Evolutionary conservation across 1,139 yeast genomes (phyloP), one percentile per base, ranked within the genome.

Genomic region (Eremothecium sinecaudum): DNA sequence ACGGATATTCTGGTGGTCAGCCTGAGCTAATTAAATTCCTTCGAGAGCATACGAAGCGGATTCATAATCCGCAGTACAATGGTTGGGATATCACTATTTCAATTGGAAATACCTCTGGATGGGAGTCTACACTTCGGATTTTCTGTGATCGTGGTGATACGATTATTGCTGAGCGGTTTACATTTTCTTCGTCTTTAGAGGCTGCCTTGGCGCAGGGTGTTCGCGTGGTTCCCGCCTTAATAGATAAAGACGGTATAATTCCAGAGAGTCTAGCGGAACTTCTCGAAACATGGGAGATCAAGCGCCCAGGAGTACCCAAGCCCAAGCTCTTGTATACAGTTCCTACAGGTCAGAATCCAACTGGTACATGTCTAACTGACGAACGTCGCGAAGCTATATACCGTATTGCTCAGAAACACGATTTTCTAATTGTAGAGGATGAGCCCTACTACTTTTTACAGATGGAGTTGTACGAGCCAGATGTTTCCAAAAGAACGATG

Each of bases 391-490:
- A 64, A 45, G 71, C 66, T 33, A 70, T 86, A 42, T 84, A 84
- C 62, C 65, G 71, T 39, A 56, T 84, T 45, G 83, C 90, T 18
- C 75, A 74, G 50, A 75, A 81, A 61, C 77, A 83, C 58, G 94
- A 86, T 61, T 67, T 86, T 51, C 52, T 86, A 35, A 75, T 86
- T 46, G 62, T 84, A 34, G 96, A 86, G 63, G 96, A 86, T 58
- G 96, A 86, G 61, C 96, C 96, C 25, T 86, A 86, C 71, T 86
- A 81, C 67, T 86, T 82, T 67, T 67, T 86, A 56, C 96, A 84
- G 63, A 82, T 83, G 94, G 83, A 77, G 39, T 51, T 69, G 30
- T 80, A 77, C 61, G 69, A 73, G 41, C 52, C 48, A 15, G 53
- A 51, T 30, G 41, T 23, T 19, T 17, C 40, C 3, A 35, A 45